Conservation (phyloP, 306 rosid species). For the Medicago arabica region DNA sequence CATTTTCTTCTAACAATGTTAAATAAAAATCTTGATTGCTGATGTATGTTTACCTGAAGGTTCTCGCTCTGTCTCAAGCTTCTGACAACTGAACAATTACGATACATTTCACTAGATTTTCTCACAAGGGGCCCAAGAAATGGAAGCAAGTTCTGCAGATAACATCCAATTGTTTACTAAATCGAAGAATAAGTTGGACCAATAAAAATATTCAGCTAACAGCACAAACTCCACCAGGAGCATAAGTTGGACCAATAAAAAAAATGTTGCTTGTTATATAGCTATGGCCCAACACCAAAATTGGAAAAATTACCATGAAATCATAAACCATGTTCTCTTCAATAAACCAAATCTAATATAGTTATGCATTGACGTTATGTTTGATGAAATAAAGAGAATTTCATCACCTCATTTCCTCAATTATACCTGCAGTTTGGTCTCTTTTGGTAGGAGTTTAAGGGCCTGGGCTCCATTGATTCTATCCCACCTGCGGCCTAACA, state of each 20-base stretch:
- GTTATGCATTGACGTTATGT: background rate
- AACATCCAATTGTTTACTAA: constrained; percentile 37
- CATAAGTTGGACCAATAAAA: constrained; percentile 13
- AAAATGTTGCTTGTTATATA: constrained; percentile 8
- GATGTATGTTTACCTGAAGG: constrained; percentile 75
- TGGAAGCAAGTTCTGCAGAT: constrained; percentile 83
- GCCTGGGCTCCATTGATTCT: constrained; percentile 96
- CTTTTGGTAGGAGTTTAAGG: constrained; percentile 87
- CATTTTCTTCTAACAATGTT: too few species aligned
- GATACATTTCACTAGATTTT: constrained; percentile 89
- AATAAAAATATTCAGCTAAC: constrained; percentile 23
- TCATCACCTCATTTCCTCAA: constrained; percentile 9
- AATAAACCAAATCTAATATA: constrained; percentile 8
- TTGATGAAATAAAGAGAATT: background rate
- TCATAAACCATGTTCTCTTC: background rate
- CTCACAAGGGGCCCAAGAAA: constrained; percentile 92
- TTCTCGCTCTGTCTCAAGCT: constrained; percentile 94
- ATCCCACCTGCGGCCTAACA: constrained; percentile 94
- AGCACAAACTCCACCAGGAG: constrained; percentile 19
- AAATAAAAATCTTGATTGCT: too few species aligned
- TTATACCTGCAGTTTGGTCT: constrained; percentile 88
- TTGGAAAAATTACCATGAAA: constrained; percentile 2
- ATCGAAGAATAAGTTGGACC: constrained; percentile 18
- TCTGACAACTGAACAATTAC: constrained; percentile 82
- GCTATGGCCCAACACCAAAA: constrained; percentile 24